Base-by-base conservation (phyloP, 257 asterid species). In the Haberlea rhodopensis region DNA sequence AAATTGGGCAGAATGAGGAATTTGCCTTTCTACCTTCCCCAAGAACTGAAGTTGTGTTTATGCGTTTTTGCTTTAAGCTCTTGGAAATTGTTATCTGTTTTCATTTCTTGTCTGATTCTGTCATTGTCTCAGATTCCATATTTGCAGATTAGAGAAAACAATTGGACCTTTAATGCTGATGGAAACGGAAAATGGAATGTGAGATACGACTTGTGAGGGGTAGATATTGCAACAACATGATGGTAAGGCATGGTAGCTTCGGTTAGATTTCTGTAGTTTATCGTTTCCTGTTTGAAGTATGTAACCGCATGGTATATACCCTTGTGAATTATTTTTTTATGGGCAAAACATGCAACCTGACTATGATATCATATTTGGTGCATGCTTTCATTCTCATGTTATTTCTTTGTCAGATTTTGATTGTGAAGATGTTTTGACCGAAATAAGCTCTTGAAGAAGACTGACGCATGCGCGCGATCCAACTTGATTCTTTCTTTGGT, bases 121-220 rank as follows among this genome's bases (percentile, higher is more conserved):
- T 27, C 1, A 2, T 24, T 21, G 20, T 62, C 76, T 62, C 87
- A 88, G 94, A 72, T 77, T 56, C 81, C 94, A 20, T 90, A 90
- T 71, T 51, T 82, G 71, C 92, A 88, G 86, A 71, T 90, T 64
- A 82, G 87, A 24, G 96, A 90, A 83, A 86, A 86, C 67, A 90
- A 87, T 66, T 90, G 96, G 95, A 85, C 97, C 1, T 65, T 87
- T 28, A 86, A 84, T 68, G 73, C 82, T 1, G 87, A 87, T 69
- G 74, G 65, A 31, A 72, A 75, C 19, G 78, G 96, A 26, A 81
- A 78, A 71, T 90, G 96, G 97, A 82, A 82, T 60, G 78, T 90
- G 62, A 81, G 85, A 72, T 90, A 85, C 54, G 71, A 75, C 77
- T 76, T 87, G 57, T 87, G 84, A 85, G 63, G 63, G 66, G 60